Base-by-base conservation (phyloP, 2,329 filamentous ascomycete genomes). In the Colletotrichum graminicola region DNA sequence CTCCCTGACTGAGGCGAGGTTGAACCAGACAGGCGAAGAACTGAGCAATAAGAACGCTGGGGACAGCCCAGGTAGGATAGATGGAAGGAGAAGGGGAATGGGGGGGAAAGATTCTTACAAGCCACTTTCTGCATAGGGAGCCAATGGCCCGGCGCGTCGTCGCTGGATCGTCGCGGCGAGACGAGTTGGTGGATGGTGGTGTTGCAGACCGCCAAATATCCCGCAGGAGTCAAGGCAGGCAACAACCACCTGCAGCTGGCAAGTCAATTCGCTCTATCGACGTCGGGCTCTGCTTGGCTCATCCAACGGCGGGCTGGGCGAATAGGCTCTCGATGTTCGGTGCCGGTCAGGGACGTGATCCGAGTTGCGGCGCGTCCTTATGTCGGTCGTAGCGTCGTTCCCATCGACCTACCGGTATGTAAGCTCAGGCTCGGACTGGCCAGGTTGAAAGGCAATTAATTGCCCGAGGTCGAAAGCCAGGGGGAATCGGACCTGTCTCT, bases 201-300 rank as follows among this genome's bases (percentile, higher is more conserved):
- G 63, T 71, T 57, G 68, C 68, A 71, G 68, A 71, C 68, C 57
- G 68, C 64, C 65, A 71, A 36, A 67, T 63, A 71, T 71, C 52
- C 52, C 63, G 64, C 68, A 68, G 68, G 32, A 66, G 55, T 32
- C 62, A 61, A 57, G 64, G 51, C 26, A 45, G 39, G 36, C 64
- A 52, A 59, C 59, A 23, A 54, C 56, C 10, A 56, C 45, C 65
- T 57, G 56, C 65, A 47, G 52, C 29, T 56, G 49, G n/a, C 3
- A 34, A 23, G 43, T 26, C 43, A 56, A 39, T 23, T 51, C 5
- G 47, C 26, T 12, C n/a, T 23, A n/a, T 62, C 32, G 59, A 62
- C 21, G 43, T 51, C 43, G 41, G 41, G 61, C 52, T 64, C 21
- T 23, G 66, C 54, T 57, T 51, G 51, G 60, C 43, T 65, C 43